Percentiles rank a stretch among this genome's conserved stretches.
These are phyloP conservation scores for Lunularia cruciata DNA, from an alignment of 225 moss, liverwort and hornwort genomes.

Conservation along the genomic window DNA sequence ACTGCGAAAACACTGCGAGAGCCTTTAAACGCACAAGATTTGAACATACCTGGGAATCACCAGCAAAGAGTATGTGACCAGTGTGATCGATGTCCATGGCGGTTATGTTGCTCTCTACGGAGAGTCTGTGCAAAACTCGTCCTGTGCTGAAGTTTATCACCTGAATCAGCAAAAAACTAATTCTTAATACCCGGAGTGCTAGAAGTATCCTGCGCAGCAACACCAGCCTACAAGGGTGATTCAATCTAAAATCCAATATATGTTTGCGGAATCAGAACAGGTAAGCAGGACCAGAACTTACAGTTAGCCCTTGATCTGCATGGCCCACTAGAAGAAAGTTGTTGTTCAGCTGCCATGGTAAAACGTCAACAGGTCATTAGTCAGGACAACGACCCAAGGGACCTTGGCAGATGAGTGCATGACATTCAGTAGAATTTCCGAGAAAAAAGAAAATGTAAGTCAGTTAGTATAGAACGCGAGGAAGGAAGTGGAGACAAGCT, in stretches of 20 bases:
- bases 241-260: not conserved
- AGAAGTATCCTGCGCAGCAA: no score
- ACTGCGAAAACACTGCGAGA: not conserved
- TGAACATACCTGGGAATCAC: slow-evolving; percentile 64
- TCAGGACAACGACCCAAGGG: not conserved
- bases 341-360: slow-evolving; percentile 63
- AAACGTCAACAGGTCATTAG: not conserved
- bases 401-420: no score
- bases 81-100: slow-evolving; percentile 80
- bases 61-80: slow-evolving; percentile 84
- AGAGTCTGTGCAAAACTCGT: slow-evolving; percentile 73
- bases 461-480: no score
- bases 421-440: no score
- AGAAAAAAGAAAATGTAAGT: no score
- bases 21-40: not conserved
- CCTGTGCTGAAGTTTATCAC: slow-evolving; percentile 98
- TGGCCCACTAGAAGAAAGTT: slow-evolving; percentile 90
- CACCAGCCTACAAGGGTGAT: not conserved
- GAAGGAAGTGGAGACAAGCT: no score
- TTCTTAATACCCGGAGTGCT: no score
- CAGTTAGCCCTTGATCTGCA: slow-evolving; percentile 53
- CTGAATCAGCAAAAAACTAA: slow-evolving; percentile 29
- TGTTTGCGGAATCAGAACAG: not conserved
- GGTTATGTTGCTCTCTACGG: slow-evolving; percentile 81
- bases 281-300: slow-evolving; percentile 20